phyloP scores from a whole-genome alignment of 495 filamentous ascomycete genomes.

The Penicillium pancosmium region DNA sequence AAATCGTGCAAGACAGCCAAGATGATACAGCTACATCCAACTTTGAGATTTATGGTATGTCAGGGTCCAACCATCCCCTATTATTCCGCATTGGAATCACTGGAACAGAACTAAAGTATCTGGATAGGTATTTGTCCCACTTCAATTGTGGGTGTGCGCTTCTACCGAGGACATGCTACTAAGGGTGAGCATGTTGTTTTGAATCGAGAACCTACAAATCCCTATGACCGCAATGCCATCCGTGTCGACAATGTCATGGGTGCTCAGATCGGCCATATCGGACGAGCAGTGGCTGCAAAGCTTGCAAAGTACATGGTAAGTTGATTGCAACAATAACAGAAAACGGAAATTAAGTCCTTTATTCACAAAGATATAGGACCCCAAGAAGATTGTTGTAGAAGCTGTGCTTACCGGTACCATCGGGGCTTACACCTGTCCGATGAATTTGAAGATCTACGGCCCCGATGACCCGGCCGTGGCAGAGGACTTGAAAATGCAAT shows the following conservation, averaged over 20 bases:
- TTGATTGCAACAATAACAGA: background rate
- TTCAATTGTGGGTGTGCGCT: constrained; percentile 82
- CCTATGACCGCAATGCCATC: constrained; percentile 79
- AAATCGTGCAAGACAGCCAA: constrained; percentile 38
- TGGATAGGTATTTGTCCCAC: constrained; percentile 44
- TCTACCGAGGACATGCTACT: constrained; percentile 73
- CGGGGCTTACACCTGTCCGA: constrained; percentile 67
- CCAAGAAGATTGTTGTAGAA: constrained; percentile 60
- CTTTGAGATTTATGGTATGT: constrained; percentile 55
- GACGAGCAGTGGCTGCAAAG: constrained; percentile 63
- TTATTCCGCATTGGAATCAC: background rate
- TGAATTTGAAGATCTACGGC: constrained; percentile 68
- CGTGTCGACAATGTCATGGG: constrained; percentile 79
- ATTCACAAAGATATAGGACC: constrained; percentile 47
- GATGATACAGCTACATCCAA: constrained; percentile 44
- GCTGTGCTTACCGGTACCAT: constrained; percentile 66
- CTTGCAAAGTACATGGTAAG: constrained; percentile 72
- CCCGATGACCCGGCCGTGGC: constrained; percentile 55
- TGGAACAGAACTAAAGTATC: constrained; percentile 1
- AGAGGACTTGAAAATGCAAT: constrained; percentile 55
- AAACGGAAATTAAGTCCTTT: background rate
- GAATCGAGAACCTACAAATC: constrained; percentile 69
- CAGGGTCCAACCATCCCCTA: background rate
- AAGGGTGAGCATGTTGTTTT: constrained; percentile 71
- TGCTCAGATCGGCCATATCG: constrained; percentile 80